These are phyloP conservation scores for Lasiodiplodia hormozganensis DNA, from an alignment of 2,329 filamentous ascomycete species.

Conservation along the genomic window DNA sequence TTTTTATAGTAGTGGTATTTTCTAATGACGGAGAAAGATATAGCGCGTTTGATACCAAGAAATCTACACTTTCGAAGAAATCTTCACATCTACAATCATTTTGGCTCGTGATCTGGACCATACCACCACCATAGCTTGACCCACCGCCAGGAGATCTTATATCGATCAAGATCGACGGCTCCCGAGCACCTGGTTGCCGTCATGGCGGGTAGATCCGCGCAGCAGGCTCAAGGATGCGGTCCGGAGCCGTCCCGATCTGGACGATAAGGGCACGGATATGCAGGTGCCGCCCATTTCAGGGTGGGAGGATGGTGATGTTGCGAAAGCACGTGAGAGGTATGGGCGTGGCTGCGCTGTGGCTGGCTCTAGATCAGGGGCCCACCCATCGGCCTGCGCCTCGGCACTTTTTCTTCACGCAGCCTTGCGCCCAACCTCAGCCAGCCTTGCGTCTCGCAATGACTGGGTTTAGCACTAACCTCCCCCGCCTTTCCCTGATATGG, in stretches of 20 bases:
- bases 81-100: background rate
- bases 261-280: background rate
- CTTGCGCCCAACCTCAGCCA: background rate
- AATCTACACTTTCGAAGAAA: background rate
- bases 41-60: background rate
- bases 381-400: background rate
- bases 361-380: slow-evolving; percentile 20
- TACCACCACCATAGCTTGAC: background rate
- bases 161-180: background rate
- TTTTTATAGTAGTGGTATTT: background rate
- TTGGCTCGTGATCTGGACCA: background rate
- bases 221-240: background rate
- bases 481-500: background rate
- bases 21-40: background rate
- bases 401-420: background rate
- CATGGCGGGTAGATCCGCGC: slow-evolving; percentile 1
- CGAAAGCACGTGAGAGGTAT: background rate
- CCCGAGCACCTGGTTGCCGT: background rate
- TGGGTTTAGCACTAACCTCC: background rate
- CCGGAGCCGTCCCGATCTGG: background rate
- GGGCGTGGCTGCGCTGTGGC: slow-evolving; percentile 14
- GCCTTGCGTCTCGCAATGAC: background rate
- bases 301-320: background rate
- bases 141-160: background rate
- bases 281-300: background rate